Evolutionary conservation across 306 rosid genomes (phyloP).

Genomic region (Vicia sativa): DNA sequence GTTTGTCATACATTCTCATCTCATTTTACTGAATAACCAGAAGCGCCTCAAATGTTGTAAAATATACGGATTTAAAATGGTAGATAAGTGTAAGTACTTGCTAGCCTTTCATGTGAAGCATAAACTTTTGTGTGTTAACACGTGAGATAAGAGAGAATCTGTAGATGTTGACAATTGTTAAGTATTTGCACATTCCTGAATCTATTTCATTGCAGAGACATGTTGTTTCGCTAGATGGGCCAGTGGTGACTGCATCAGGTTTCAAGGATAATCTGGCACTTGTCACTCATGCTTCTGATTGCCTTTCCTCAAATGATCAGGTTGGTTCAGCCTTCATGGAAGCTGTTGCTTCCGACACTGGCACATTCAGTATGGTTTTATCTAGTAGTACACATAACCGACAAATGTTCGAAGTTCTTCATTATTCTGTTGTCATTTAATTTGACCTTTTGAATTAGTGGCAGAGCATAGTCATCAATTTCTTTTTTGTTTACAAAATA

Average conservation of each 20-base stretch:
- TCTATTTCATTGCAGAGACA: constrained; percentile 64
- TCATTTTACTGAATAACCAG: constrained; percentile 10
- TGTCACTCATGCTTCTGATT: constrained; percentile 78
- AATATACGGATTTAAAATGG: constrained; percentile 10
- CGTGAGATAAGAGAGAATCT: constrained; percentile 16
- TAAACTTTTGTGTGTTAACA: background rate
- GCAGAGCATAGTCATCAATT: constrained; percentile 16
- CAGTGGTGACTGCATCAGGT: constrained; percentile 93
- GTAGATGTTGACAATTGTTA: constrained; percentile 5
- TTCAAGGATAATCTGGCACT: constrained; percentile 80
- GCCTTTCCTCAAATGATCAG: constrained; percentile 80
- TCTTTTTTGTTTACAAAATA: background rate
- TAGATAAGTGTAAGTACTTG: constrained; percentile 9
- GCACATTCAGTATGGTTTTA: constrained; percentile 4
- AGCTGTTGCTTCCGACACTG: constrained; percentile 22
- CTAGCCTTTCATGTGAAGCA: background rate
- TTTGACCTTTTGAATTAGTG: constrained; percentile 14
- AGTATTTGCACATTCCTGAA: constrained; percentile 35
- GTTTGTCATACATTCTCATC: constrained; percentile 45
- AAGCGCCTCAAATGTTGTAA: background rate
- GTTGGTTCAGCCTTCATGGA: constrained; percentile 45
- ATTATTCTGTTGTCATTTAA: background rate
- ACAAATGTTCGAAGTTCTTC: background rate
- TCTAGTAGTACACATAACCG: background rate
- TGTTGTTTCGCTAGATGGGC: constrained; percentile 78